Evolutionary conservation across 495 filamentous ascomycete genomes (phyloP), one percentile per base, ranked within the genome.

Genomic region (Podospora anserina): DNA sequence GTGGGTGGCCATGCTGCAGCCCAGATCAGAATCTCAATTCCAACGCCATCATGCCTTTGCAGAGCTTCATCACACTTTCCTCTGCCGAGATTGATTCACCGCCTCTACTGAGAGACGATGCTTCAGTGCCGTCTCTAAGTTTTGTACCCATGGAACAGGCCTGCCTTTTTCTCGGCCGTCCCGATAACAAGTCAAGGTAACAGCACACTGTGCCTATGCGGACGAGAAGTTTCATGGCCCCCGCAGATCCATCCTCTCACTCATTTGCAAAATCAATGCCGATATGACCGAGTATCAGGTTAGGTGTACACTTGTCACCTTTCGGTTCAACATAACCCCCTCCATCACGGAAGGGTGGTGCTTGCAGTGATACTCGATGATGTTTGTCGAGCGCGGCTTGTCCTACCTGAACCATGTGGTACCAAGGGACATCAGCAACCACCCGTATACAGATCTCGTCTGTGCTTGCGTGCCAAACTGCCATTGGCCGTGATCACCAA

Each of bases 401-500:
- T 49, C 5, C 7, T 13, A 49, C 39, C 9, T 49, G 39, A 11
- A 20, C 58, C 58, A 61, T 61, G 58, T 61, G 58, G 26, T 28
- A 27, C 58, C 58, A 27, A 28, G 7, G 18, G 9, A n/a, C 23
- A 61, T 16, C 26, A 26, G 58, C 23, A 20, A 61, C 20, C 15
- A 49, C 39, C 15, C 13, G 39, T 3, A 11, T 16, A 32, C 28
- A 39, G 28, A 58, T 39, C 27, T 65, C 19, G 64, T 65, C 64
- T 65, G 64, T 57, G 49, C 64, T 32, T 19, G 15, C 44, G 39
- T 66, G 55, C 34, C 59, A 56, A 28, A 27, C 18, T 39, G 20
- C 15, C 54, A 72, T 72, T 70, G 70, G 68, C 23, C 64, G 34
- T 16, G 15, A 16, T 44, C 30, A 49, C 15, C 0, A n/a, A 27